These are phyloP conservation scores for Coprinopsis marcescibilis DNA, from an alignment of 768 basidiomycete species.

Conservation along the genomic window DNA sequence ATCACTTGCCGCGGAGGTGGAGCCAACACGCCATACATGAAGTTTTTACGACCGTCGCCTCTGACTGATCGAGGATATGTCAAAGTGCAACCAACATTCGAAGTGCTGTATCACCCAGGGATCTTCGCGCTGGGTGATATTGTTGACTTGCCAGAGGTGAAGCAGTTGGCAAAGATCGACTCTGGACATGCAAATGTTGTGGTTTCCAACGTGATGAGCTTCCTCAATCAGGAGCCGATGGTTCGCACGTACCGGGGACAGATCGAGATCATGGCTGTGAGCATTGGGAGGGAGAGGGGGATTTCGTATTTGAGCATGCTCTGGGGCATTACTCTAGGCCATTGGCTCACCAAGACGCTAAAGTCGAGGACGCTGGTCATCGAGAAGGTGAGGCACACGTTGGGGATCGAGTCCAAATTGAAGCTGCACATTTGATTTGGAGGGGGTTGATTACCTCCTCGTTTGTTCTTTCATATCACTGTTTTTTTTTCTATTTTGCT, in stretches of 20 bases:
- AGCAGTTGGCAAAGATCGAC: conserved; percentile 41
- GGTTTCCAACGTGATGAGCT: conserved; percentile 39
- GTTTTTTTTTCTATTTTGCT: neutral
- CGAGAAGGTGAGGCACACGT: conserved; percentile 16
- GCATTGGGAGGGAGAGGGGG: conserved; percentile 22
- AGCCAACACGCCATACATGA: conserved; percentile 39
- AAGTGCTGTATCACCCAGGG: conserved; percentile 37
- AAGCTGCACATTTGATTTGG: no score
- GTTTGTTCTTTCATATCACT: neutral
- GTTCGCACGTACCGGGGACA: conserved; percentile 23
- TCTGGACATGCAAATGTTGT: conserved; percentile 36
- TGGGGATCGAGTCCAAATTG: conserved; percentile 2
- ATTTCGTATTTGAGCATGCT: conserved; percentile 27
- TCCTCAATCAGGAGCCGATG: conserved; percentile 21
- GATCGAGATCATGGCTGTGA: conserved; percentile 19
- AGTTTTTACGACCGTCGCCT: conserved; percentile 23
- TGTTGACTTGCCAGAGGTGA: conserved; percentile 49
- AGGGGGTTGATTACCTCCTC: no score
- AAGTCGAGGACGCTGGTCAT: conserved; percentile 36
- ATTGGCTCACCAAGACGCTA: conserved; percentile 32
- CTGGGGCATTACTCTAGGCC: conserved; percentile 43
- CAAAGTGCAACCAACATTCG: conserved; percentile 44
- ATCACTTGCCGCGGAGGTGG: conserved; percentile 30
- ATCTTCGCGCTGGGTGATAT: conserved; percentile 59
- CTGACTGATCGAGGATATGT: conserved; percentile 35